Evolutionary conservation across 352 stramenopile genomes (phyloP).

Genomic region (Phytophthora sojae): DNA sequence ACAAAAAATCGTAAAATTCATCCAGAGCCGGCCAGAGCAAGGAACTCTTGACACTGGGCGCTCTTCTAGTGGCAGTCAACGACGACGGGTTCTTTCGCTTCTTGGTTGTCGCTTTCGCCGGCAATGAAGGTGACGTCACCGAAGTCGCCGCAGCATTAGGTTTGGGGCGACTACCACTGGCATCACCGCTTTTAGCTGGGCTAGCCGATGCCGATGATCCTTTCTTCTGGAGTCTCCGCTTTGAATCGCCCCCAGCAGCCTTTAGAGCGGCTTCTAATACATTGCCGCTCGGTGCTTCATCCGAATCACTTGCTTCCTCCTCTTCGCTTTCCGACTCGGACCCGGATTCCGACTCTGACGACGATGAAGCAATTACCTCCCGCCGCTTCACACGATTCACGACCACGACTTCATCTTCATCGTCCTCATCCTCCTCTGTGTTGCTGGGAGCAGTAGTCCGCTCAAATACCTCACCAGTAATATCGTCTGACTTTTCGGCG

Average conservation of each 20-base stretch:
- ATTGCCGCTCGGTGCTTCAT: slow-evolving; percentile 34
- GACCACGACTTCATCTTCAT: slow-evolving; percentile 23
- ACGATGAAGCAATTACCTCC: slow-evolving; percentile 25
- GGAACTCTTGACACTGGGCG: slow-evolving; percentile 55
- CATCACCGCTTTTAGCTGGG: not conserved
- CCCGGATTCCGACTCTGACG: slow-evolving; percentile 50
- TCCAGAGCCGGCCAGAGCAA: slow-evolving; percentile 78
- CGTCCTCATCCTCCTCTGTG: slow-evolving; percentile 32
- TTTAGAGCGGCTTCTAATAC: slow-evolving; percentile 68
- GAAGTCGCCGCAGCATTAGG: not conserved
- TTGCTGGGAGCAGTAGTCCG: slow-evolving; percentile 32
- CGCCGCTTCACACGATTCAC: slow-evolving; percentile 24
- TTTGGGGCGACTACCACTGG: not conserved
- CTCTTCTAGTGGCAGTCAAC: slow-evolving; percentile 20
- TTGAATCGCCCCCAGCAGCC: slow-evolving; percentile 37
- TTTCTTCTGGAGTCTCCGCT: slow-evolving; percentile 2
- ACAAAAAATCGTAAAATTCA: slow-evolving; percentile 79
- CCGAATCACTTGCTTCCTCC: slow-evolving; percentile 4
- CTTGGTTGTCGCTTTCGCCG: slow-evolving; percentile 20
- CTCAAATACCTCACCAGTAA: slow-evolving; percentile 23
- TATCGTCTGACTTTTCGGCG: slow-evolving; percentile 3
- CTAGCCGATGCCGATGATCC: slow-evolving; percentile 2
- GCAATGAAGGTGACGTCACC: slow-evolving; percentile 1
- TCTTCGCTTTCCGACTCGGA: slow-evolving; percentile 45
- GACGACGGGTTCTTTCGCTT: slow-evolving; percentile 25